A percentile compares a stretch with the other conserved stretches of the same genome.
Conservation (phyloP, 2,329 filamentous ascomycete species). For the Fusarium circinatum region DNA sequence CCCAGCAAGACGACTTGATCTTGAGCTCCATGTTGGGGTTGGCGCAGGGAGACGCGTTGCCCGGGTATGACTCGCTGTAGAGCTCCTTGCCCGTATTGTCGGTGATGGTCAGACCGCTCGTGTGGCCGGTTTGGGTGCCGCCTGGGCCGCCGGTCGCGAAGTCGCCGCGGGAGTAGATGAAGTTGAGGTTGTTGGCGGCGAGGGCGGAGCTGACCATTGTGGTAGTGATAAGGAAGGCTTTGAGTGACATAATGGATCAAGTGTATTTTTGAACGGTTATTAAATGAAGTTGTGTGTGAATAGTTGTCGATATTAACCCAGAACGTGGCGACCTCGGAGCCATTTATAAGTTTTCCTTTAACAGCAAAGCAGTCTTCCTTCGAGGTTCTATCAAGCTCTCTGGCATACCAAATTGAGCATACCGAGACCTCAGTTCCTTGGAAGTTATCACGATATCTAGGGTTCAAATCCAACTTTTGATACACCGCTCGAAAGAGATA, state of each 20-base stretch:
- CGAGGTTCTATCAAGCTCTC: rapidly evolving
- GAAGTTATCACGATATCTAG: neutral
- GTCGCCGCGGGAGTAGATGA: neutral
- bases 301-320: neutral
- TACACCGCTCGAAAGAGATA: neutral
- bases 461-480: neutral
- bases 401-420: neutral
- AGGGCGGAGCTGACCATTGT: neutral
- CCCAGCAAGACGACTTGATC: neutral
- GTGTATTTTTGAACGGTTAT: neutral
- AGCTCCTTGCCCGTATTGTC: neutral
- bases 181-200: neutral
- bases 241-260: neutral
- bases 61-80: neutral
- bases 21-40: neutral
- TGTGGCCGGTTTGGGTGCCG: neutral
- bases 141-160: neutral
- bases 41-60: neutral
- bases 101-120: neutral
- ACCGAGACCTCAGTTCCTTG: neutral
- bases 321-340: neutral
- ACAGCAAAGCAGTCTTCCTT: neutral
- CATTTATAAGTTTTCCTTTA: neutral
- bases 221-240: neutral
- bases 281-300: neutral